Base-by-base conservation (phyloP, 2,329 filamentous ascomycete genomes). In the Mycosphaerella sp. region DNA sequence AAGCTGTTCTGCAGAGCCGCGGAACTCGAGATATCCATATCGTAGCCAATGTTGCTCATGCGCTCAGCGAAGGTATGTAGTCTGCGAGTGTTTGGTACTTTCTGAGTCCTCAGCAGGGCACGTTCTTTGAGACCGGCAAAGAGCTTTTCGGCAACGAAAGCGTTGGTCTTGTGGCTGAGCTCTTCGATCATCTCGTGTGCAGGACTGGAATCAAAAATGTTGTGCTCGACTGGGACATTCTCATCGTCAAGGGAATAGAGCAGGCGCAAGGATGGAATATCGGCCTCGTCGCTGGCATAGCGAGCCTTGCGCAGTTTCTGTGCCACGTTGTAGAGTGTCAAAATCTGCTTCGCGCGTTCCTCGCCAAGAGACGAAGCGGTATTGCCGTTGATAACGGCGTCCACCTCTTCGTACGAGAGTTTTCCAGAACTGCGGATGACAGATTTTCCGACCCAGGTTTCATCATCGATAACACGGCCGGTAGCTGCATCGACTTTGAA, bases 161-260 rank as follows among this genome's bases (percentile, higher is more conserved):
- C 79, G 68, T 98, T 97, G 52, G 88, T 87, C 75, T 94, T 95
- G 77, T 95, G 87, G 73, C 89, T 85, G 47, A 98, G 77, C 74
- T 98, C 93, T 70, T 98, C 93, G 40, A 96, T 88, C 57, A 97
- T 81, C 72, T 97, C 91, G 57, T 94, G 89, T 2, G 90, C 88
- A 8, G 85, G 78, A 10, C 88, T 89, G 27, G 88, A 91, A 68
- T 96, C 85, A 65, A 97, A 98, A 58, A 98, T 87, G 73, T 97
- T 98, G 68, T 89, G 82, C 73, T 95, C 89, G 36, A 97, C 90
- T 2, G 91, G 93, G 47, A 96, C 89, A 69, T 97, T 97, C 76
- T 98, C 93, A 62, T 98, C 93, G 62, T 98, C 93, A 36, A 97
- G 79, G 72, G 95, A 90, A 71, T 95, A 89, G 55, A 97, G 76